Evolutionary conservation across 345 rosid genomes (phyloP).

Genomic region (Reutealis trisperma): DNA sequence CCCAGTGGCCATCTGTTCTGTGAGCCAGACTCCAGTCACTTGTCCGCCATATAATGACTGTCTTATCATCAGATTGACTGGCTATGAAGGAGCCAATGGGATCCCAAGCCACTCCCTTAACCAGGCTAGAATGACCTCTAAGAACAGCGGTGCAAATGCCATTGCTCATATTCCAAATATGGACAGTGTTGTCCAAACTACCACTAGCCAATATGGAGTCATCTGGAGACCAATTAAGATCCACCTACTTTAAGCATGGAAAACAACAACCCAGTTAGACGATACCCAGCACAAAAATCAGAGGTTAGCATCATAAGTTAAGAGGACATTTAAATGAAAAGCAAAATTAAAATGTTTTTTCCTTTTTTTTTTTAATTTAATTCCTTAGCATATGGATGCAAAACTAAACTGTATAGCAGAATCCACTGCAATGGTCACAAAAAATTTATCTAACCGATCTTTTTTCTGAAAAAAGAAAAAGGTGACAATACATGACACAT

Average conservation of each 20-base stretch:
- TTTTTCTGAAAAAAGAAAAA: not conserved
- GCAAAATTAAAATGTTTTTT: not conserved
- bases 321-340: not conserved
- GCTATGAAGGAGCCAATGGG: constrained; percentile 97
- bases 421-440: not conserved
- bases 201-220: constrained; percentile 94
- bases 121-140: constrained; percentile 94
- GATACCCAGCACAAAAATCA: constrained; percentile 14
- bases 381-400: not conserved
- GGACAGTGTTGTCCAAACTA: constrained; percentile 95
- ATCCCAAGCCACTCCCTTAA: constrained; percentile 99
- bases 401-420: not conserved
- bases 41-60: constrained; percentile 98
- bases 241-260: constrained; percentile 94
- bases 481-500: not conserved
- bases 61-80: constrained; percentile 98
- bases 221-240: constrained; percentile 99
- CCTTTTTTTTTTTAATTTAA: not conserved
- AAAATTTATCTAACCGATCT: not conserved
- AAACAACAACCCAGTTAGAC: constrained; percentile 45
- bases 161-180: constrained; percentile 91
- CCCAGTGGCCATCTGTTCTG: constrained; percentile 96
- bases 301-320: constrained; percentile 16
- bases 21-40: constrained; percentile 98
- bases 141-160: constrained; percentile 98